These are phyloP conservation scores for Gamsiella multidivaricata DNA, from an alignment of 192 early-diverging fungal species.

Conservation along the genomic window DNA sequence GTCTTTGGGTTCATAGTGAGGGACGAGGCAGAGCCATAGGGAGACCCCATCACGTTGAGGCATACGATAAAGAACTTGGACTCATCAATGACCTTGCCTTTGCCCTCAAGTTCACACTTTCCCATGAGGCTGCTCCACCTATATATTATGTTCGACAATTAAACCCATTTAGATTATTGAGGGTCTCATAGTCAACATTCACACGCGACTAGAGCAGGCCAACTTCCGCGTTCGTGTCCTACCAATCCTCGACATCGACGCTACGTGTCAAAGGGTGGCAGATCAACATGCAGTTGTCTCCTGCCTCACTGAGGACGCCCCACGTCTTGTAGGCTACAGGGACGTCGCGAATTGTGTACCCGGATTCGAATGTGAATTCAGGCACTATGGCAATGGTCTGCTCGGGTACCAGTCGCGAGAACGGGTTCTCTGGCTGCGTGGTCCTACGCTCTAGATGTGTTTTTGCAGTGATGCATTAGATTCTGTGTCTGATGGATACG, in stretches of 20 bases:
- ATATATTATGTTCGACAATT: no score
- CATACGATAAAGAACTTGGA: conserved; percentile 93
- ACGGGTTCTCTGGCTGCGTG: conserved; percentile 62
- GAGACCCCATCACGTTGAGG: conserved; percentile 92
- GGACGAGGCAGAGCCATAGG: conserved; percentile 92
- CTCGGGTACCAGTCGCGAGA: conserved; percentile 66
- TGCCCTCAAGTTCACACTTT: conserved; percentile 80
- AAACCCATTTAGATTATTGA: no score
- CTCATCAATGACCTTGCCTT: conserved; percentile 87
- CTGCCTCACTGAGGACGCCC: conserved; percentile 81
- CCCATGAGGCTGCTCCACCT: conserved; percentile 77
- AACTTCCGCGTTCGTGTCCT: conserved; percentile 25
- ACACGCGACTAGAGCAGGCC: neutral
- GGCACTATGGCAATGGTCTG: conserved; percentile 76
- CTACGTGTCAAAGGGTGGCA: conserved; percentile 97
- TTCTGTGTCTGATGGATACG: no score
- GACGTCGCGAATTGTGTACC: conserved; percentile 74
- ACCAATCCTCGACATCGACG: conserved; percentile 96
- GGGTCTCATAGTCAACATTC: no score
- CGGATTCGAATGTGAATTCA: conserved; percentile 83
- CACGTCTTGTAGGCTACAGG: conserved; percentile 98
- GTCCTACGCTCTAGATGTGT: conserved; percentile 12
- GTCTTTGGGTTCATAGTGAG: conserved; percentile 86
- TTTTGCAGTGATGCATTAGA: no score
- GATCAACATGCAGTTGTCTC: conserved; percentile 91